phyloP scores from a whole-genome alignment of 371 early-diverging fungal species.

The Batkoa obscura region DNA sequence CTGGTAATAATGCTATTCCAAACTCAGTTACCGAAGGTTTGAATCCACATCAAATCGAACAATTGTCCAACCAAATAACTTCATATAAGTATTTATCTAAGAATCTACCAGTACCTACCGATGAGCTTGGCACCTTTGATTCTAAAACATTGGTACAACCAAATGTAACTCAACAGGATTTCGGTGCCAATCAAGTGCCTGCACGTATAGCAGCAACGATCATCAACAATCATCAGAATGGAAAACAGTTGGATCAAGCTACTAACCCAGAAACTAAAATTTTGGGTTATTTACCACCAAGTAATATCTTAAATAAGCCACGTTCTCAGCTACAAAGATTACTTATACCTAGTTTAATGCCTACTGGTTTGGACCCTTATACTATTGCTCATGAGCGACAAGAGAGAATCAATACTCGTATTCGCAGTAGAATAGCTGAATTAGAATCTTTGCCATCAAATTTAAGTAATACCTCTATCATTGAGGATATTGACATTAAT shows the following conservation, averaged over 20 bases:
- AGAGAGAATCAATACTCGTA: slow-evolving; percentile 33
- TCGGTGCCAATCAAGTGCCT: background rate
- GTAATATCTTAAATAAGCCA: slow-evolving; percentile 26
- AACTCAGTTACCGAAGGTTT: background rate
- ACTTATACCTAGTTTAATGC: slow-evolving; percentile 53
- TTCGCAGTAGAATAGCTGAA: slow-evolving; percentile 53
- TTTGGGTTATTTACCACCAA: slow-evolving; percentile 18
- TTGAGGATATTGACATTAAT: background rate
- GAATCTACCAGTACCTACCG: slow-evolving; percentile 1
- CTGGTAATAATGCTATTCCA: background rate
- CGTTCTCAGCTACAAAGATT: slow-evolving; percentile 38
- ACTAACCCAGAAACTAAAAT: background rate
- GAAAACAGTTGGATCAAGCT: background rate
- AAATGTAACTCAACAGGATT: background rate
- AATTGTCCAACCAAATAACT: background rate
- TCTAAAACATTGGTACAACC: background rate
- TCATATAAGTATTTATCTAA: background rate
- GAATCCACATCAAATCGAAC: background rate
- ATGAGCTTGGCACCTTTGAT: background rate
- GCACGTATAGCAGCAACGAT: background rate
- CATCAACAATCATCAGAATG: background rate
- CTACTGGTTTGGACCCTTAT: slow-evolving; percentile 55
- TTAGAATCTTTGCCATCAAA: slow-evolving; percentile 41
- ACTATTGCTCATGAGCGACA: slow-evolving; percentile 55
- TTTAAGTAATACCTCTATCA: slow-evolving; percentile 20